Conservation (phyloP, 1,284 basidiomycete genomes). For the Thecaphora frezii region DNA sequence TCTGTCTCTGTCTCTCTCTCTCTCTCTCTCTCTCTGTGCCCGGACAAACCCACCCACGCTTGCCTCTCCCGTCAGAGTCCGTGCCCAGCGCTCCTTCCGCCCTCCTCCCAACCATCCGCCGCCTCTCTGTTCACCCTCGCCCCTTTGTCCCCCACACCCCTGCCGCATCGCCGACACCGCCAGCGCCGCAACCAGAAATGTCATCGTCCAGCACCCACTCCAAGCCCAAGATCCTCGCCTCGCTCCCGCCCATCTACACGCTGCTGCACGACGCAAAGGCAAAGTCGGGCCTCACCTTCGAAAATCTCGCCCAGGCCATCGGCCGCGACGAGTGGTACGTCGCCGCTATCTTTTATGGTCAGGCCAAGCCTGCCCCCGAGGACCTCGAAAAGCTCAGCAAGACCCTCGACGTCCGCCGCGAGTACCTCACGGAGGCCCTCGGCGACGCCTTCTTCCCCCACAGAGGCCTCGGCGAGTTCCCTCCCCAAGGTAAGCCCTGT, state of each 20-base stretch:
- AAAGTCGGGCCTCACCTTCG: slow-evolving; percentile 38
- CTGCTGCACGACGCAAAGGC: slow-evolving; percentile 42
- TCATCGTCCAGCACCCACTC: neutral
- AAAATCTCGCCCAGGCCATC: slow-evolving; percentile 36
- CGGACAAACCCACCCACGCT: no score
- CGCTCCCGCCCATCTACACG: slow-evolving; percentile 35
- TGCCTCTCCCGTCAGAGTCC: no score
- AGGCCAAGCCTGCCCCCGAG: slow-evolving; percentile 44
- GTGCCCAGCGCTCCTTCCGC: no score
- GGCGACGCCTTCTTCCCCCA: slow-evolving; percentile 43
- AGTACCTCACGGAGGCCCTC: slow-evolving; percentile 29
- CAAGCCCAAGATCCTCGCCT: slow-evolving; percentile 17
- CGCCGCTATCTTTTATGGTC: slow-evolving; percentile 52
- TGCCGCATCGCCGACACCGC: neutral
- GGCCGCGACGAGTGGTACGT: slow-evolving; percentile 47
- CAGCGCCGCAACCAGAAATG: neutral
- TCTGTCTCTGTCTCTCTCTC: no score
- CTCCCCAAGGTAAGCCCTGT: slow-evolving; percentile 30
- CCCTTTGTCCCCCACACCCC: no score
- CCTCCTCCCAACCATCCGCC: no score
- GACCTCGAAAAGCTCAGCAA: slow-evolving; percentile 37
- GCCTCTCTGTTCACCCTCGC: no score
- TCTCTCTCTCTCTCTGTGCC: no score
- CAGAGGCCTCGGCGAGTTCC: slow-evolving; percentile 42
- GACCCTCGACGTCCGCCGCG: slow-evolving; percentile 24